Evolutionary conservation across 1,284 basidiomycete species (phyloP).

Genomic region (Coniophora puteana): DNA sequence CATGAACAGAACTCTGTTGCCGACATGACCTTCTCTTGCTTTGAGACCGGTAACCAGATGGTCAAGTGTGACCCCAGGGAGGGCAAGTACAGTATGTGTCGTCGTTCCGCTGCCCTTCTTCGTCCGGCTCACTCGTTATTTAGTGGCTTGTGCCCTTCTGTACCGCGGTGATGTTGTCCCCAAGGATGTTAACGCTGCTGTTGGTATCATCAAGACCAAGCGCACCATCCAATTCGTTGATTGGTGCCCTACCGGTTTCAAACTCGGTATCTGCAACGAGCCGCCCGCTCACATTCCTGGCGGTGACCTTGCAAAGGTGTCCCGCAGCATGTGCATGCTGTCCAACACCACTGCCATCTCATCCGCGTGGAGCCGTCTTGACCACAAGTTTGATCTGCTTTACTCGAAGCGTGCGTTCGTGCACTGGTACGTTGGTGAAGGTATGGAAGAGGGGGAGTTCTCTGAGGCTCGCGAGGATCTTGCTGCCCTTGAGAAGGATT

Average conservation of each 20-base stretch:
- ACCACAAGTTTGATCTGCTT: slow-evolving; percentile 95
- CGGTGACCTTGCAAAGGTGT: slow-evolving; percentile 85
- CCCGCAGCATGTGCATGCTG: slow-evolving; percentile 87
- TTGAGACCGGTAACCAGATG: slow-evolving; percentile 94
- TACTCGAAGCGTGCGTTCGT: slow-evolving; percentile 92
- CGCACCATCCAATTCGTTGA: slow-evolving; percentile 82
- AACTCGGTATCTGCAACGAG: slow-evolving; percentile 91
- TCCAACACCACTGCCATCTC: slow-evolving; percentile 88
- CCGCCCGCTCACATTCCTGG: slow-evolving; percentile 82
- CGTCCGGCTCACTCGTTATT: slow-evolving; percentile 10
- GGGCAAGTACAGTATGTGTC: slow-evolving; percentile 79
- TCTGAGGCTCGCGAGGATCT: slow-evolving; percentile 97
- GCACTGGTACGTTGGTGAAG: slow-evolving; percentile 95
- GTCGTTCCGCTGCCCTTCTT: background rate
- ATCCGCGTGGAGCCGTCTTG: slow-evolving; percentile 83
- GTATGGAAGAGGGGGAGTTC: slow-evolving; percentile 99
- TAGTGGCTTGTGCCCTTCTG: slow-evolving; percentile 72
- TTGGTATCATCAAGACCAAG: slow-evolving; percentile 85
- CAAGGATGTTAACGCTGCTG: slow-evolving; percentile 87
- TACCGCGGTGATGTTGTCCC: slow-evolving; percentile 89
- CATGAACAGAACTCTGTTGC: slow-evolving; percentile 93
- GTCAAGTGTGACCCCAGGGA: slow-evolving; percentile 79
- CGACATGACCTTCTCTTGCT: slow-evolving; percentile 93
- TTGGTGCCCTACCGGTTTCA: slow-evolving; percentile 91
- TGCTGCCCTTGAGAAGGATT: slow-evolving; percentile 95